Evolutionary conservation across 768 basidiomycete species (phyloP), one percentile per base, ranked within the genome.

Genomic region (Cystobasidium tubakii): DNA sequence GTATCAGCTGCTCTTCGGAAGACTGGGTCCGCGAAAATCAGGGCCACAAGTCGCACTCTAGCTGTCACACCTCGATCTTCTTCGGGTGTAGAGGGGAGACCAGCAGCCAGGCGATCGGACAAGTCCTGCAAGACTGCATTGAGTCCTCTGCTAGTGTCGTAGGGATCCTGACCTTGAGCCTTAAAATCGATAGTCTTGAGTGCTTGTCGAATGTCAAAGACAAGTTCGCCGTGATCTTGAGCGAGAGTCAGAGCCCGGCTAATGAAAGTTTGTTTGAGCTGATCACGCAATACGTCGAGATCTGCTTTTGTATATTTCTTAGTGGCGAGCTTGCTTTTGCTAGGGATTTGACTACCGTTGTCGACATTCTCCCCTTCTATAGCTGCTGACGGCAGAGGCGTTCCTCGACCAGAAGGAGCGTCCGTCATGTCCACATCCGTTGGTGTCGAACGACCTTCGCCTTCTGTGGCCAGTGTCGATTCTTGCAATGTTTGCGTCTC

Each of bases 131-230:
- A 84, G 66, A 97, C 85, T 70, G 87, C 85, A 53, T 85, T 85
- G 62, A 94, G 84, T 7, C 89, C 88, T 76, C 87, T 83, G 29
- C 85, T 84, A 75, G 88, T 87, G 77, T 88, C 85, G 53, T 84
- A 82, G 60, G 84, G 12, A 10, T 36, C 69, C 29, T 29, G 33
- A n/a, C 33, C 69, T 15, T n/a, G 33, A 1, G 17, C 85, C 9
- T 60, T 13, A 54, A 71, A 71, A 31, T 71, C 69, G n/a, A 71
- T 27, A 23, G 53, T 33, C 69, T 71, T 85, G 81, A 96, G 93
- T 25, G 90, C 90, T 29, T 85, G 85, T 76, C 89, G 87, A 43
- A 96, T 85, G 79, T 96, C 92, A 79, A 94, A 96, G 50, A 96
- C 87, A 69, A 98, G 86, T 9, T 89, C 88, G 1, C 90, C 87